phyloP scores from a whole-genome alignment of 2,329 filamentous ascomycete species.

The Aspergillus sp. region DNA sequence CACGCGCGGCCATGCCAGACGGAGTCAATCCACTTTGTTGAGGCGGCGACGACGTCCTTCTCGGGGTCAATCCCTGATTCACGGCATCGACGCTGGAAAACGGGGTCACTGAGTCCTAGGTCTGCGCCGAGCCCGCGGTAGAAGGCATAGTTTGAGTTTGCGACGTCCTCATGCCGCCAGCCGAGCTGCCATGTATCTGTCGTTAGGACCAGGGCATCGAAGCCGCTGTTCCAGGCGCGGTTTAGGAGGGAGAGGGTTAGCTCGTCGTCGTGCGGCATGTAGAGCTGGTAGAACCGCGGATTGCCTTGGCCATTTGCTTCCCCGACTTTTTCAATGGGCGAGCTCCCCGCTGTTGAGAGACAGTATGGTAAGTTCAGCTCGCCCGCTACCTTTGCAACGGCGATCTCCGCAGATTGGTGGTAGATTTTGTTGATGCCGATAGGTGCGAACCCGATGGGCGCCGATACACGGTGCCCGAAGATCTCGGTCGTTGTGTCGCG shows the following conservation, averaged over 20 bases:
- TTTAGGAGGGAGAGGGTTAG: slow-evolving; percentile 60
- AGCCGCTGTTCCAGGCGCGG: slow-evolving; percentile 52
- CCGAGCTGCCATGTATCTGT: slow-evolving; percentile 68
- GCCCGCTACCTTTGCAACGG: slow-evolving; percentile 64
- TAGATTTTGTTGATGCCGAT: slow-evolving; percentile 71
- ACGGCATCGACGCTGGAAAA: slow-evolving; percentile 59
- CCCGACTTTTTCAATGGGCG: slow-evolving; percentile 62
- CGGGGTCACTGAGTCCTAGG: slow-evolving; percentile 62
- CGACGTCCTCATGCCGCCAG: slow-evolving; percentile 58
- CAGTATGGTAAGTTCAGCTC: slow-evolving; percentile 55
- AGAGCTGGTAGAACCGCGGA: slow-evolving; percentile 66
- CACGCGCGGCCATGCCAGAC: slow-evolving; percentile 67
- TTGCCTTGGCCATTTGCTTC: slow-evolving; percentile 55
- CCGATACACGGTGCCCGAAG: slow-evolving; percentile 63
- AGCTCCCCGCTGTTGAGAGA: slow-evolving; percentile 57
- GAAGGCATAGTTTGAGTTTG: slow-evolving; percentile 64
- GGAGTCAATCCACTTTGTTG: slow-evolving; percentile 66
- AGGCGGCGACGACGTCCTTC: slow-evolving; percentile 58
- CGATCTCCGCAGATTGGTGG: slow-evolving; percentile 61
- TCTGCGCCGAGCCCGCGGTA: slow-evolving; percentile 63
- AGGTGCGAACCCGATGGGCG: slow-evolving; percentile 67
- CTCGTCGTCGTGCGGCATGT: slow-evolving; percentile 67
- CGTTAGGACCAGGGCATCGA: slow-evolving; percentile 61
- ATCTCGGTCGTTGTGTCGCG: slow-evolving; percentile 61
- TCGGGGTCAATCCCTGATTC: slow-evolving; percentile 59